These are phyloP conservation scores for Cyclocybe aegerita DNA, from an alignment of 768 basidiomycete genomes.

Conservation along the genomic window DNA sequence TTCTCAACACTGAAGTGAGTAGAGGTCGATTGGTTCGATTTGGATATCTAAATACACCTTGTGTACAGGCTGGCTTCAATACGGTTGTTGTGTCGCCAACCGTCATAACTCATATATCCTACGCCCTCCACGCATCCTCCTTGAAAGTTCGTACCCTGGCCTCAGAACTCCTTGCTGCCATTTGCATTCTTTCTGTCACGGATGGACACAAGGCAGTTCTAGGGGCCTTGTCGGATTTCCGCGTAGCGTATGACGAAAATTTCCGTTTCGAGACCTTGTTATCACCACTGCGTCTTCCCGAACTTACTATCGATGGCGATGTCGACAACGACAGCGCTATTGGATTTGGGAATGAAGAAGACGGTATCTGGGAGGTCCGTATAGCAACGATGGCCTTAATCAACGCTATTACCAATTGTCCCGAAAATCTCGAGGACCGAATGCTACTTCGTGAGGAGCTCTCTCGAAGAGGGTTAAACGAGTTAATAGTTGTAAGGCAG, in stretches of 20 bases:
- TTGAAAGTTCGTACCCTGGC: slow-evolving; percentile 67
- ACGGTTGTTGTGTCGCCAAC: slow-evolving; percentile 62
- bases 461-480: slow-evolving; percentile 76
- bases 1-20: slow-evolving; percentile 84
- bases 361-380: slow-evolving; percentile 80
- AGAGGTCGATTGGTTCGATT: background rate
- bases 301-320: slow-evolving; percentile 34
- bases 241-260: slow-evolving; percentile 63
- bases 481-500: slow-evolving; percentile 73
- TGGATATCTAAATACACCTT: slow-evolving; percentile 9
- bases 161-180: slow-evolving; percentile 80
- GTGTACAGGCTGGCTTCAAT: slow-evolving; percentile 64
- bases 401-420: slow-evolving; percentile 77
- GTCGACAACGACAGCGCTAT: slow-evolving; percentile 28
- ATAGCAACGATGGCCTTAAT: slow-evolving; percentile 74
- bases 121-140: slow-evolving; percentile 65
- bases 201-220: slow-evolving; percentile 78
- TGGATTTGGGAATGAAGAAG: slow-evolving; percentile 52
- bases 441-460: slow-evolving; percentile 83
- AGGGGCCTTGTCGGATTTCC: slow-evolving; percentile 78
- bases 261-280: slow-evolving; percentile 84
- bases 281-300: slow-evolving; percentile 55
- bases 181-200: slow-evolving; percentile 69
- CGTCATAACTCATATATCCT: slow-evolving; percentile 71
- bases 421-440: slow-evolving; percentile 76